These are phyloP conservation scores for Mucor lusitanicus DNA, from an alignment of 371 early-diverging fungal genomes.

Conservation along the genomic window DNA sequence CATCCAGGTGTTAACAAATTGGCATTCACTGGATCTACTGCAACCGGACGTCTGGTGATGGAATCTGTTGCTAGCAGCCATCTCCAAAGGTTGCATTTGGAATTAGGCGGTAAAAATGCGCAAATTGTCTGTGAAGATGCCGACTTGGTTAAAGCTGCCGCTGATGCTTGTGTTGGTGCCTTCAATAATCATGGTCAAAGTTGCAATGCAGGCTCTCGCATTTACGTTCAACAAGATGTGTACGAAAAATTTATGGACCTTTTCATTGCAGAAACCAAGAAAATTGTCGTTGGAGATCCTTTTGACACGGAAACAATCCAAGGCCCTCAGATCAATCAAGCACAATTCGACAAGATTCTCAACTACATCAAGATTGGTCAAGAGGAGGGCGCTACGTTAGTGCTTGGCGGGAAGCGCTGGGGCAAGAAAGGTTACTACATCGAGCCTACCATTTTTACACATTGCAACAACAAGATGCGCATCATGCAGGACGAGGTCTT, in stretches of 20 bases:
- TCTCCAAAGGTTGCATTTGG: slow-evolving; percentile 77
- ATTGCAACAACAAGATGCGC: slow-evolving; percentile 64
- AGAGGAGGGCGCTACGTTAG: slow-evolving; percentile 58
- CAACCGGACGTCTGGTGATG: slow-evolving; percentile 72
- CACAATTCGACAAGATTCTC: slow-evolving; percentile 76
- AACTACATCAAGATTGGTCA: slow-evolving; percentile 59
- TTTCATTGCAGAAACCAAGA: slow-evolving; percentile 62
- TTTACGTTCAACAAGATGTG: slow-evolving; percentile 76
- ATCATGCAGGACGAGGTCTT: slow-evolving; percentile 87
- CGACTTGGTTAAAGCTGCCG: slow-evolving; percentile 75
- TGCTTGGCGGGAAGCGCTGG: slow-evolving; percentile 68
- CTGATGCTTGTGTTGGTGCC: slow-evolving; percentile 65
- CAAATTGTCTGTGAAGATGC: slow-evolving; percentile 84
- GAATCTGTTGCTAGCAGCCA: slow-evolving; percentile 65
- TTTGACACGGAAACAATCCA: slow-evolving; percentile 56
- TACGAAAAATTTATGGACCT: slow-evolving; percentile 66
- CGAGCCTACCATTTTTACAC: slow-evolving; percentile 75
- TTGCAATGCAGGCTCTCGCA: slow-evolving; percentile 86
- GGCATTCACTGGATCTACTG: slow-evolving; percentile 72
- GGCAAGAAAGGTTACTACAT: slow-evolving; percentile 76
- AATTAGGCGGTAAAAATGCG: slow-evolving; percentile 93
- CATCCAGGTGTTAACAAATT: slow-evolving; percentile 42
- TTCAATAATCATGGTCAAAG: slow-evolving; percentile 84
- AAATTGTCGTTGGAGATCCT: slow-evolving; percentile 61
- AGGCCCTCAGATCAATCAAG: slow-evolving; percentile 75